These are phyloP conservation scores for Talaromyces stipitatus DNA, from an alignment of 495 filamentous ascomycete genomes.

Conservation along the genomic window DNA sequence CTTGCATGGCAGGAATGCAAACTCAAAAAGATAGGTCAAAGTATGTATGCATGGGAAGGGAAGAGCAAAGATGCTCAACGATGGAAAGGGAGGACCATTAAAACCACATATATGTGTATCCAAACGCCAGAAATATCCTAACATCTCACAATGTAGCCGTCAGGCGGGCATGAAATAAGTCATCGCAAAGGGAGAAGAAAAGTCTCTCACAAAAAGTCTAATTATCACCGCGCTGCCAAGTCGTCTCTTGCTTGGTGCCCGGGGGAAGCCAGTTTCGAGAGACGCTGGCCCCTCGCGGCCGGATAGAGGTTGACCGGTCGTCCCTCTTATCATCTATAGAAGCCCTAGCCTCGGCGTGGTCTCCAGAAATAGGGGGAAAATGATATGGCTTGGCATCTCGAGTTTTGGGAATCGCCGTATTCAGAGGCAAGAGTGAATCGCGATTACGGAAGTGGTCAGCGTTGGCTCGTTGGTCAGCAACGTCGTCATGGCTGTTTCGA, in stretches of 20 bases:
- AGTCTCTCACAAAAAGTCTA: background rate
- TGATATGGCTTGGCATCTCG: constrained; percentile 38
- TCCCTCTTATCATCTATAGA: constrained; percentile 49
- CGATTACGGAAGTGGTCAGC: constrained; percentile 48
- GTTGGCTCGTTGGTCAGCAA: constrained; percentile 65
- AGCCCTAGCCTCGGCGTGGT: constrained; percentile 15
- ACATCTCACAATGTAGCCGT: background rate
- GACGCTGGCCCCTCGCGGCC: constrained; percentile 50
- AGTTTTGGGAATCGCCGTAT: constrained; percentile 23
- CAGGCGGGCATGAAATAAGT: background rate
- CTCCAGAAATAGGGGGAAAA: constrained; percentile 20
- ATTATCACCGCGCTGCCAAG: constrained; percentile 56
- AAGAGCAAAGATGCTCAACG: background rate
- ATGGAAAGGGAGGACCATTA: background rate
- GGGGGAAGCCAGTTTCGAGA: constrained; percentile 56
- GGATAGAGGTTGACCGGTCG: constrained; percentile 43
- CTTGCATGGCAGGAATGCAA: background rate
- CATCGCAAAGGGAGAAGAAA: background rate
- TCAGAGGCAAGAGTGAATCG: constrained; percentile 65
- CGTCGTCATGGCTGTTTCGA: constrained; percentile 75
- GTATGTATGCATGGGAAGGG: background rate
- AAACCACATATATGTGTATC: background rate
- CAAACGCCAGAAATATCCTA: background rate
- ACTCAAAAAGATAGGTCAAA: background rate
- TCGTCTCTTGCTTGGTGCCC: constrained; percentile 74